Conservation (phyloP, 2,329 filamentous ascomycete genomes). For the Aureobasidium mangrovei region DNA sequence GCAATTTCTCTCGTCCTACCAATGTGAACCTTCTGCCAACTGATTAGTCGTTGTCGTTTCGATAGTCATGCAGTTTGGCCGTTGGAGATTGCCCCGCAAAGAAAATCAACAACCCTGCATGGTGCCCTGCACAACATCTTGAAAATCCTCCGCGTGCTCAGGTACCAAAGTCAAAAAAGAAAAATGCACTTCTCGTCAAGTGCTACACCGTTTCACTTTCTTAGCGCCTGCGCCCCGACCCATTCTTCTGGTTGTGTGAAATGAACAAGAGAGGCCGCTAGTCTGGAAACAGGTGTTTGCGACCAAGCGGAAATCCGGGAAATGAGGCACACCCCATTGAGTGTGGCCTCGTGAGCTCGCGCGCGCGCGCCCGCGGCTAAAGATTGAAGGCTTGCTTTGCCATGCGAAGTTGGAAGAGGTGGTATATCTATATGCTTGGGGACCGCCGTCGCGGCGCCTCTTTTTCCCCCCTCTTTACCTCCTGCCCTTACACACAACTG, state of each 20-base stretch:
- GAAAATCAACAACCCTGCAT: neutral
- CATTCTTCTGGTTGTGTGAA: neutral
- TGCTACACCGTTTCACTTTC: neutral
- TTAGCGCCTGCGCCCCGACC: neutral
- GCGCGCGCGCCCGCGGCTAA: conserved; percentile 2
- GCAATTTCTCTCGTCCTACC: too few species aligned
- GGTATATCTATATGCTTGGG: conserved; percentile 7
- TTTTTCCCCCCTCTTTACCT: neutral
- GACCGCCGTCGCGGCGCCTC: conserved; percentile 2
- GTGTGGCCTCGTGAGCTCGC: neutral
- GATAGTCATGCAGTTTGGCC: too few species aligned
- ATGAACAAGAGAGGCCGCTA: conserved; percentile 4
- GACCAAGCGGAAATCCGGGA: conserved; percentile 10
- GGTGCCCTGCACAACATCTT: neutral
- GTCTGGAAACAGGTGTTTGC: conserved; percentile 6
- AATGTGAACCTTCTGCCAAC: too few species aligned
- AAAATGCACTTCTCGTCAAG: too few species aligned
- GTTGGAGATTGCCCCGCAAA: too few species aligned
- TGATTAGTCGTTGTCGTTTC: too few species aligned
- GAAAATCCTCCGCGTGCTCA: neutral
- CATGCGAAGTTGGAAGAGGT: neutral
- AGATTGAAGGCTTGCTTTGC: neutral
- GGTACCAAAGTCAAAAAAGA: conserved; percentile 10
- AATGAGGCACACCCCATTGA: conserved; percentile 1
- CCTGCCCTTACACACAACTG: conserved; percentile 11